These are phyloP conservation scores for Senna tora DNA, from an alignment of 306 rosid species.

Conservation along the genomic window DNA sequence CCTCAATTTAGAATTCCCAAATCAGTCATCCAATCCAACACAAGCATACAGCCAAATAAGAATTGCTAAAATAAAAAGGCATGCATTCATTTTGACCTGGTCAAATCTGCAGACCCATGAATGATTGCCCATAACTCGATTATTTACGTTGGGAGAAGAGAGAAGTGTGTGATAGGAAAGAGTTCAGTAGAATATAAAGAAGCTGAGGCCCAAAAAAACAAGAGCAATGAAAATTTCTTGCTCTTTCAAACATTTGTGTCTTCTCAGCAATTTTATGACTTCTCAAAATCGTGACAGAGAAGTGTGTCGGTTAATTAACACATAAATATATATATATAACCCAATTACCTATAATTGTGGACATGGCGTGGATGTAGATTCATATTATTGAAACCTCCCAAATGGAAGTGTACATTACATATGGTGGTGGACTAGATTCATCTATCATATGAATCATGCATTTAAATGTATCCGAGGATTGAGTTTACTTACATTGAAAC, in stretches of 20 bases:
- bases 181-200: no score
- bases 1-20: conserved; percentile 35
- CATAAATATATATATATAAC: no score
- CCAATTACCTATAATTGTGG: conserved; percentile 2
- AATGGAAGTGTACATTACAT: conserved; percentile 41
- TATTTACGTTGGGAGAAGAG: neutral
- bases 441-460: conserved; percentile 34
- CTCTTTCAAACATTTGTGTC: conserved; percentile 36
- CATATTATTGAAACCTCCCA: conserved; percentile 46
- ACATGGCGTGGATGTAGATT: conserved; percentile 38
- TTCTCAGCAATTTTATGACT: conserved; percentile 37
- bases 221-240: conserved; percentile 20
- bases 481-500: conserved; percentile 53
- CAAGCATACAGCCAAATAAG: conserved; percentile 34
- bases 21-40: conserved; percentile 21
- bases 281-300: conserved; percentile 34
- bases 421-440: conserved; percentile 35
- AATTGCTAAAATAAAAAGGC: conserved; percentile 28
- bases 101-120: conserved; percentile 51
- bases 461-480: conserved; percentile 38
- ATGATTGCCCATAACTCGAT: conserved; percentile 38
- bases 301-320: conserved; percentile 32
- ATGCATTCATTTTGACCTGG: conserved; percentile 54
- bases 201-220: conserved; percentile 14
- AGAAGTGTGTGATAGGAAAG: neutral